phyloP scores from a whole-genome alignment of 2,329 filamentous ascomycete species.

The Cladosporium phlei region DNA sequence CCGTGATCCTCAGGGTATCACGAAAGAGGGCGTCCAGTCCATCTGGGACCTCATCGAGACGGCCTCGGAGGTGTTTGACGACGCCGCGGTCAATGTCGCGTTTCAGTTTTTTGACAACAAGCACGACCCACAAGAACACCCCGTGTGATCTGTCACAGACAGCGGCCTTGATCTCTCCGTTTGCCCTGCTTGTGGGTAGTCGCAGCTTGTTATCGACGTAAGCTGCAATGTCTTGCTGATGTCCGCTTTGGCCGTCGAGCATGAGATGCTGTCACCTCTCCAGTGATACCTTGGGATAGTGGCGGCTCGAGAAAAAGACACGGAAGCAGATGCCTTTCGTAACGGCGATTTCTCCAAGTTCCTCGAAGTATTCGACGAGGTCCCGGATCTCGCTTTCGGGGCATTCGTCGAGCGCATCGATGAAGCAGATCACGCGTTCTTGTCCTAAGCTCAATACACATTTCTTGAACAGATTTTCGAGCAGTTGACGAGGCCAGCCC shows the following conservation, averaged over 20 bases:
- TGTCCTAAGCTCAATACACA: conserved; percentile 20
- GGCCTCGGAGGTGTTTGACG: neutral
- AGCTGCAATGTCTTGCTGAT: neutral
- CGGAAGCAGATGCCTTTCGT: conserved; percentile 18
- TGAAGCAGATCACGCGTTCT: conserved; percentile 31
- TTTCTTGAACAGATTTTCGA: neutral
- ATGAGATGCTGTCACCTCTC: neutral
- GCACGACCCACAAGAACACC: conserved; percentile 15
- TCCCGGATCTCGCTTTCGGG: conserved; percentile 32
- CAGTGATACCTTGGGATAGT: conserved; percentile 29
- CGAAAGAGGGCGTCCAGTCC: conserved; percentile 5
- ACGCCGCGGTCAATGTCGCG: conserved; percentile 3
- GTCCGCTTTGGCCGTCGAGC: neutral
- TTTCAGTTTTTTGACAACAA: conserved; percentile 8
- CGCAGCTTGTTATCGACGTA: neutral
- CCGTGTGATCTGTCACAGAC: conserved; percentile 4
- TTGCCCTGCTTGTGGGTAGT: conserved; percentile 19
- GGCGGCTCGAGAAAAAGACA: conserved; percentile 41
- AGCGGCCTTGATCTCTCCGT: neutral
- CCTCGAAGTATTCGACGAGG: conserved; percentile 36
- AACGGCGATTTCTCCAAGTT: conserved; percentile 21
- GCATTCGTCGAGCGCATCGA: conserved; percentile 47
- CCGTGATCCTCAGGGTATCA: conserved; percentile 1
- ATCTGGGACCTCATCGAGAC: neutral
- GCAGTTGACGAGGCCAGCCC: neutral